Evolutionary conservation across 2,329 filamentous ascomycete genomes (phyloP).

Genomic region (Trichoderma guizhouense): DNA sequence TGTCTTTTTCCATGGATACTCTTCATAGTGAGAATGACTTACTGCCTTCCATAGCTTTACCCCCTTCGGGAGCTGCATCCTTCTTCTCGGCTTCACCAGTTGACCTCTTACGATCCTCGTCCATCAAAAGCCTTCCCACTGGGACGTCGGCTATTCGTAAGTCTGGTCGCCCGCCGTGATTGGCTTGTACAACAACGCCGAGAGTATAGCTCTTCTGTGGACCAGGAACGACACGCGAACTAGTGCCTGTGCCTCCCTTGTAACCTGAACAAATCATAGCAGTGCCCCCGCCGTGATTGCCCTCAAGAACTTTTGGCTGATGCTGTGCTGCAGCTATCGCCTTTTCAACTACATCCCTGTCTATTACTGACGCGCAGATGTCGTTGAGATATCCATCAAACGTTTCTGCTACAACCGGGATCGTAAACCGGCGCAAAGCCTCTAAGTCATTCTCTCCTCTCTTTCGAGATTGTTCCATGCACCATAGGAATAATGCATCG

Average conservation of each 20-base stretch:
- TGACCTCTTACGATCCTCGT: background rate
- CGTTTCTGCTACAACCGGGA: background rate
- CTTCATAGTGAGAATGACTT: background rate
- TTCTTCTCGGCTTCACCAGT: background rate
- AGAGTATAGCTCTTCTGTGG: background rate
- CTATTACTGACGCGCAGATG: background rate
- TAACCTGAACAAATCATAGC: background rate
- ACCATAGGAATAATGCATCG: background rate
- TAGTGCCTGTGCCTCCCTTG: background rate
- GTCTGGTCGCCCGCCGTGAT: background rate
- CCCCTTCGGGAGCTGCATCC: background rate
- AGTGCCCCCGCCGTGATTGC: background rate
- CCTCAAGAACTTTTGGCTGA: background rate
- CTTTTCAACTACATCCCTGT: background rate
- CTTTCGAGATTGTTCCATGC: background rate
- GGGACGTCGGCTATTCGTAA: background rate
- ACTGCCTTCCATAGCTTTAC: background rate
- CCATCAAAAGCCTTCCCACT: background rate
- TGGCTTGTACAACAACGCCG: background rate
- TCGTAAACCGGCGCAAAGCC: background rate
- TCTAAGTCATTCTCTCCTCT: background rate
- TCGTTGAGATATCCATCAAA: background rate
- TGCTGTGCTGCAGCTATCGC: background rate
- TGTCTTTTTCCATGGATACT: background rate
- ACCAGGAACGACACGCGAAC: background rate